Conservation (phyloP, 2,329 filamentous ascomycete species). For the Mariannaea elegans region DNA sequence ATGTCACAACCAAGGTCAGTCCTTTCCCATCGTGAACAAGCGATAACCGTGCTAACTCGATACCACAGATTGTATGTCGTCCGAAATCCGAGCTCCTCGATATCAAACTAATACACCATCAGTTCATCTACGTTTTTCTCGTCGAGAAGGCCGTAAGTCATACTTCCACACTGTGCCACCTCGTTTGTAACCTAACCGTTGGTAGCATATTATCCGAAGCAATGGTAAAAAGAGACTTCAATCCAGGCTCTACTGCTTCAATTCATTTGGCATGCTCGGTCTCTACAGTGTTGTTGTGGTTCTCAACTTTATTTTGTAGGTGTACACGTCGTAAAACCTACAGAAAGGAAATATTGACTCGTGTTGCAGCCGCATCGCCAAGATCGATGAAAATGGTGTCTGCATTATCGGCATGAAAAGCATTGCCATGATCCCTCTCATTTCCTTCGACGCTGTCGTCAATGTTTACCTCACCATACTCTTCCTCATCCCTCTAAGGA, state of each 20-base stretch:
- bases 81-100: neutral
- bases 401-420: constrained; percentile 71
- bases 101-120: neutral
- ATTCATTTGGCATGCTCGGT: constrained; percentile 65
- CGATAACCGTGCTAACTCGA: neutral
- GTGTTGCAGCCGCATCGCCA: constrained; percentile 60
- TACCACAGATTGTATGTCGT: constrained; percentile 1
- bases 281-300: constrained; percentile 58
- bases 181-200: neutral
- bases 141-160: constrained; percentile 68
- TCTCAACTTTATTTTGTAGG: constrained; percentile 69
- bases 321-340: neutral
- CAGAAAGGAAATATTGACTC: neutral
- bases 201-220: constrained; percentile 65
- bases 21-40: neutral
- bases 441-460: constrained; percentile 67
- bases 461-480: constrained; percentile 71
- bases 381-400: constrained; percentile 60
- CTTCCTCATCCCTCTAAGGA: constrained; percentile 68
- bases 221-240: constrained; percentile 59
- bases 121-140: constrained; percentile 71
- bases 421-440: constrained; percentile 67
- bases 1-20: constrained; percentile 69
- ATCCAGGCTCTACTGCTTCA: constrained; percentile 68
- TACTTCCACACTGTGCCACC: too few species aligned